These are phyloP conservation scores for Colletotrichum liriopes DNA, from an alignment of 2,329 filamentous ascomycete species.

Conservation along the genomic window DNA sequence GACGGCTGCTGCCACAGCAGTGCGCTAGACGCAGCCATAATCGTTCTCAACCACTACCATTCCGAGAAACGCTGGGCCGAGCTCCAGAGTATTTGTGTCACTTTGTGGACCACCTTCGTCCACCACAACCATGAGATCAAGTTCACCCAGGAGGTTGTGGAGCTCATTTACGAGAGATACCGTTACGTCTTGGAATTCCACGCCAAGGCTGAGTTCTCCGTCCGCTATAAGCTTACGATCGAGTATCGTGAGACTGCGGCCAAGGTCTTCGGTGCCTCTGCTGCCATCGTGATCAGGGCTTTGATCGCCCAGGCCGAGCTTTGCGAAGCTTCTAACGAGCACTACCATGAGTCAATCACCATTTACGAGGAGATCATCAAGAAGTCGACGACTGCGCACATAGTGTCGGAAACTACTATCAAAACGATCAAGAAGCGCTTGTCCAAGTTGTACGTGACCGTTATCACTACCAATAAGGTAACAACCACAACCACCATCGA, in stretches of 20 bases:
- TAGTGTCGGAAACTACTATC: constrained; percentile 54
- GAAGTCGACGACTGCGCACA: constrained; percentile 52
- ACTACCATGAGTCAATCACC: constrained; percentile 60
- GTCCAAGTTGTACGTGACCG: constrained; percentile 60
- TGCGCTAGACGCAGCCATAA: constrained; percentile 62
- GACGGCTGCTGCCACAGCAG: constrained; percentile 55
- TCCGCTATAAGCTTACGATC: constrained; percentile 60
- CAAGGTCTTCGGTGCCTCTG: constrained; percentile 52
- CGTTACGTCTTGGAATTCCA: constrained; percentile 62
- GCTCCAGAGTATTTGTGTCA: constrained; percentile 61
- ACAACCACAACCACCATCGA: constrained; percentile 55
- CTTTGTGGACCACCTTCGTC: constrained; percentile 58
- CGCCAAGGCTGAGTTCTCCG: constrained; percentile 58
- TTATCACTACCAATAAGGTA: constrained; percentile 56
- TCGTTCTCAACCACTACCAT: constrained; percentile 62
- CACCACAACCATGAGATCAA: constrained; percentile 55
- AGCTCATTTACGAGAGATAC: constrained; percentile 62
- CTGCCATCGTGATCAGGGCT: constrained; percentile 50
- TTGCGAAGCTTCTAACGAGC: constrained; percentile 60
- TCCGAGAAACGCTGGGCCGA: constrained; percentile 60
- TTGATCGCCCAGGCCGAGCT: constrained; percentile 59
- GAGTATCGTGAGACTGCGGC: constrained; percentile 64
- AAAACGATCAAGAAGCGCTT: constrained; percentile 65
- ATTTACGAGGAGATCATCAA: constrained; percentile 64
- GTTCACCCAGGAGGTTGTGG: constrained; percentile 60